Evolutionary conservation across 2,329 filamentous ascomycete genomes (phyloP), one percentile per base, ranked within the genome.

Genomic region (Talaromyces sp.): DNA sequence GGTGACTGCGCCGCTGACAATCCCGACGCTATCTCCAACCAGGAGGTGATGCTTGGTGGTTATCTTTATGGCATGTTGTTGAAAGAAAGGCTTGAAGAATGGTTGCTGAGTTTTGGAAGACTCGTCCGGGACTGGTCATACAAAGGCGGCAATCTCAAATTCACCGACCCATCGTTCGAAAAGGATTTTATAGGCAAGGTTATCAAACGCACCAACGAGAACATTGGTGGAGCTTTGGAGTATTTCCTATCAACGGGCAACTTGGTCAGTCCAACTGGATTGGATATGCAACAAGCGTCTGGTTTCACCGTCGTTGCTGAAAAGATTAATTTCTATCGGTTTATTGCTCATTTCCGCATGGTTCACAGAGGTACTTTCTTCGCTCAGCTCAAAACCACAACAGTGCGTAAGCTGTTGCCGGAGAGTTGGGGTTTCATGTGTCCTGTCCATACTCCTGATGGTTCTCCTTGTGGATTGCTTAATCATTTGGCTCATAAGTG

Each of bases 341-440:
- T 97, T 78, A 96, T 99, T 77, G 94, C 90, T 74, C 94, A 99
- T 75, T 99, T 99, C 82, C 89, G 94, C 65, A 97, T 97, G 91
- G 91, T 99, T 59, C 94, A 99, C 78, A 86, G 94, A 85, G 94
- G 94, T 80, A 94, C 91, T 71, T 99, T 99, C 83, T 99, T 99
- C 73, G 94, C 94, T 3, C 90, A 97, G 72, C 77, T 99, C 63
- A 97, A 97, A 77, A 99, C 94, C 0, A 99, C 94, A 0, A 94
- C 94, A 0, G 94, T 99, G 53, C 85, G 94, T 78, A 99, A 97
- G 74, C 79, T 99, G 65, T 78, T 97, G 19, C 94, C 94, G 1
- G 94, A 99, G 71, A 96, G 91, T 65, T 99, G 94, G 94, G 94
- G 94, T 7, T 99, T 97, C 77, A 80, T 99, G 65, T 99, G 94